phyloP scores from a whole-genome alignment of 1,284 basidiomycete species.

The Retiboletus fuscus region DNA sequence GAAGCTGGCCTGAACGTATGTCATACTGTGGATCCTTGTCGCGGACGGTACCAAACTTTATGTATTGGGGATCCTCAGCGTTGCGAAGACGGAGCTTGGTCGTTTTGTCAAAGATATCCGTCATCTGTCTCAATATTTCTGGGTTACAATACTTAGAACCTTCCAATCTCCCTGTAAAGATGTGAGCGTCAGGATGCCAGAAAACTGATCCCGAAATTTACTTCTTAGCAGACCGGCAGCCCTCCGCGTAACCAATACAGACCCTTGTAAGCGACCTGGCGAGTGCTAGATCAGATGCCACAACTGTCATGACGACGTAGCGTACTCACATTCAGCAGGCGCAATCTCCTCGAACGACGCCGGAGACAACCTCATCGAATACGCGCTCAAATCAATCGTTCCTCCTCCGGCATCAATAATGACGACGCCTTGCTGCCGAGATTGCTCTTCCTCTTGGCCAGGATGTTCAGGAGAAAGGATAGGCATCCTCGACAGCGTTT shows the following conservation, averaged over 20 bases:
- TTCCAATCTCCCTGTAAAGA: conserved; percentile 47
- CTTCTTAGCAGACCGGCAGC: conserved; percentile 54
- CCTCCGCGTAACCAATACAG: conserved; percentile 57
- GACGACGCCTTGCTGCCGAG: conserved; percentile 55
- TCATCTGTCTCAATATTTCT: conserved; percentile 58
- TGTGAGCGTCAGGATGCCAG: conserved; percentile 26
- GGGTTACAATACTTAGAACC: conserved; percentile 45
- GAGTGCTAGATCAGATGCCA: conserved; percentile 20
- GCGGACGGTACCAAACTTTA: conserved; percentile 61
- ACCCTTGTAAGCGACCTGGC: conserved; percentile 52
- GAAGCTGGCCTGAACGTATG: conserved; percentile 61
- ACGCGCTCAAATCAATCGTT: conserved; percentile 66
- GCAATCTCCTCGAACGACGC: conserved; percentile 55
- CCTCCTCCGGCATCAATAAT: conserved; percentile 72
- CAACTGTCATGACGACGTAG: neutral
- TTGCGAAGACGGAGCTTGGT: conserved; percentile 62
- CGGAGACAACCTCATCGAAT: conserved; percentile 50
- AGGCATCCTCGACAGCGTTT: conserved; percentile 46
- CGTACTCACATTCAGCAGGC: conserved; percentile 54
- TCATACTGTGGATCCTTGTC: conserved; percentile 59
- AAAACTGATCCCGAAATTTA: conserved; percentile 28
- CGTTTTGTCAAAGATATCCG: conserved; percentile 61
- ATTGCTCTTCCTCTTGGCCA: conserved; percentile 35
- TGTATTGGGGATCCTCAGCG: conserved; percentile 56
- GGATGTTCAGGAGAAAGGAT: conserved; percentile 34